A percentile compares a stretch with the other conserved stretches of the same genome.
phyloP scores from a whole-genome alignment of 2,329 filamentous ascomycete species.

The Paecilomyces dactylethromorphus region DNA sequence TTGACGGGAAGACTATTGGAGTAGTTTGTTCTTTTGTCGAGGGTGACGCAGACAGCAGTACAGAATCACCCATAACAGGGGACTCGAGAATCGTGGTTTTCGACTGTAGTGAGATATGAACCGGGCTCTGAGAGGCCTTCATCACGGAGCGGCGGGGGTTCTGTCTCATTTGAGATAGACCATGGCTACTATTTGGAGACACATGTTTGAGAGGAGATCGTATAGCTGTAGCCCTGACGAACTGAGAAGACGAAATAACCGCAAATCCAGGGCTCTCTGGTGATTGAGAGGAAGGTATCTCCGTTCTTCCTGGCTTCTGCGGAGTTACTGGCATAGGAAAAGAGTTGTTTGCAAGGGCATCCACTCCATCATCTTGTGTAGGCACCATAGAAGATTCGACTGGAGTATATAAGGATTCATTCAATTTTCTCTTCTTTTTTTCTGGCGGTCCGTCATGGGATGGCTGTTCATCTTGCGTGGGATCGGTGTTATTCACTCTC shows the following conservation, averaged over 20 bases:
- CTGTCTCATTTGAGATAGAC: conserved; percentile 16
- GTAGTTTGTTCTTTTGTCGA: neutral
- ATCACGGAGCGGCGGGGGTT: neutral
- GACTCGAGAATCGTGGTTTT: neutral
- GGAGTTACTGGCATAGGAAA: conserved; percentile 22
- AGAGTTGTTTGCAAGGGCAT: neutral
- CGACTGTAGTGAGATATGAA: neutral
- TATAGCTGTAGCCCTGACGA: conserved; percentile 19
- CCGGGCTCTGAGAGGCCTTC: conserved; percentile 5
- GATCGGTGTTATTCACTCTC: neutral
- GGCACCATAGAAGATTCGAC: neutral
- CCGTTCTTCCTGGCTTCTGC: conserved; percentile 20
- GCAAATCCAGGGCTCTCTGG: conserved; percentile 34
- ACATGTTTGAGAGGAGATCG: conserved; percentile 19
- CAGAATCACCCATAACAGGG: neutral
- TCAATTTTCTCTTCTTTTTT: conserved; percentile 17
- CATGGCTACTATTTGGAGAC: neutral
- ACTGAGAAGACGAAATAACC: conserved; percentile 30
- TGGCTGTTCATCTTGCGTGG: neutral
- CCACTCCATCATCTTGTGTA: neutral
- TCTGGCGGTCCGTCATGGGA: conserved; percentile 3
- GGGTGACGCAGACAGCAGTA: neutral
- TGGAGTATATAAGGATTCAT: neutral
- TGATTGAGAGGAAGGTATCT: conserved; percentile 38
- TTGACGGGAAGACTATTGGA: neutral